A percentile compares a stretch with the other conserved stretches of the same genome.
phyloP scores from a whole-genome alignment of 2,329 filamentous ascomycete genomes.

The Pseudogymnoascus sp. region DNA sequence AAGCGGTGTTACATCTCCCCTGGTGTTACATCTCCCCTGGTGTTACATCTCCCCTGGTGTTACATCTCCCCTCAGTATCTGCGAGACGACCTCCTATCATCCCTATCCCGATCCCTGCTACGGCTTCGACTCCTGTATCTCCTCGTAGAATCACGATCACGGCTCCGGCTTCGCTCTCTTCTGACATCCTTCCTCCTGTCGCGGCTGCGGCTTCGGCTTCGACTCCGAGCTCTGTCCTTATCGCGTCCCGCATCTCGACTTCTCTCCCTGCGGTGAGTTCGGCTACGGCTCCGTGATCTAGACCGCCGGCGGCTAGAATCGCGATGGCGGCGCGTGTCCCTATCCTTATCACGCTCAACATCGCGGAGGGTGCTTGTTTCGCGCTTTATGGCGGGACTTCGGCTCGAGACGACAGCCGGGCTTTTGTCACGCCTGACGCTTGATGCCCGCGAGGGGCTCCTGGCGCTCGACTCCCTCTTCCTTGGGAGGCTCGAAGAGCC shows the following conservation, averaged over 20 bases:
- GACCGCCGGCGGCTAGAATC: conserved; percentile 14
- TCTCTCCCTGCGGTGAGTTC: conserved; percentile 1
- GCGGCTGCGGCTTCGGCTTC: conserved; percentile 14
- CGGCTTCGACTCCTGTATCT: conserved; percentile 19
- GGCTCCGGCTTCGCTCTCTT: conserved; percentile 19
- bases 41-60: neutral
- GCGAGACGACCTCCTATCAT: conserved; percentile 13
- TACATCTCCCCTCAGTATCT: neutral
- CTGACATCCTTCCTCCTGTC: conserved; percentile 12
- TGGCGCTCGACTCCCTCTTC: conserved; percentile 13
- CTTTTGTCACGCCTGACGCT: conserved; percentile 4
- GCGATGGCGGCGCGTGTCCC: conserved; percentile 20
- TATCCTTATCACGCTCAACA: conserved; percentile 11
- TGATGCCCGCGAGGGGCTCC: neutral
- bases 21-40: neutral
- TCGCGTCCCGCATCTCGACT: conserved; percentile 12
- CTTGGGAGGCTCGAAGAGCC: neutral
- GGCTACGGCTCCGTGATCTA: conserved; percentile 16
- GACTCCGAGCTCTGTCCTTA: conserved; percentile 19
- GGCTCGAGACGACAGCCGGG: neutral
- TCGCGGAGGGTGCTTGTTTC: conserved; percentile 17
- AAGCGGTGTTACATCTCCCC: neutral
- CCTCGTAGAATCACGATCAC: conserved; percentile 18
- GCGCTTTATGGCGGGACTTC: conserved; percentile 14
- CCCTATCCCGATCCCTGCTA: conserved; percentile 14